A percentile compares a stretch with the other conserved stretches of the same genome.
These are phyloP conservation scores for Cystoderma amianthinum DNA, from an alignment of 768 basidiomycete genomes.

Conservation along the genomic window DNA sequence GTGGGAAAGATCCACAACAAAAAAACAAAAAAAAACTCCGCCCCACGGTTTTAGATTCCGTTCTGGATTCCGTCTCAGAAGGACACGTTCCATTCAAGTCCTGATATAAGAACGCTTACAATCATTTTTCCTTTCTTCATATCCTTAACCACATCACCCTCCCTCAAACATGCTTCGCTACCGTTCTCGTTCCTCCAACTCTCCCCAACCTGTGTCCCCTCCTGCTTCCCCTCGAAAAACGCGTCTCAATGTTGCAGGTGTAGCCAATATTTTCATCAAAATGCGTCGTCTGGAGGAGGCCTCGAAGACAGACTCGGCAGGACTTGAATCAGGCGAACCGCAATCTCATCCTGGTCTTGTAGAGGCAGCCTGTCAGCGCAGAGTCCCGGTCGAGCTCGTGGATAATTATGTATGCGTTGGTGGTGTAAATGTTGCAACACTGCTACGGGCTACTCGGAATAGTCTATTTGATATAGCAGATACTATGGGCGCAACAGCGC, in stretches of 20 bases:
- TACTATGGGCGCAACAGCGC: slow-evolving; percentile 45
- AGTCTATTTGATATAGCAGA: slow-evolving; percentile 43
- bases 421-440: slow-evolving; percentile 52
- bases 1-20: no score
- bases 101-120: no score
- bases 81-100: no score
- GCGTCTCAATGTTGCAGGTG: slow-evolving; percentile 26
- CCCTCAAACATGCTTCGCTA: not conserved
- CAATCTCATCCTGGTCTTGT: slow-evolving; percentile 29
- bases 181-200: not conserved
- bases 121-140: not conserved
- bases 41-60: no score
- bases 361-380: slow-evolving; percentile 16
- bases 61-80: no score
- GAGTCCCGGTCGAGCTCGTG: slow-evolving; percentile 19
- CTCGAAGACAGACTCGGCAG: slow-evolving; percentile 19
- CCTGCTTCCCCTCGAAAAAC: slow-evolving; percentile 3
- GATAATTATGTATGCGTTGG: slow-evolving; percentile 53
- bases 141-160: not conserved
- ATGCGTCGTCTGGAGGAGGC: slow-evolving; percentile 32
- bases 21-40: no score
- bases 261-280: slow-evolving; percentile 50
- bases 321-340: slow-evolving; percentile 30
- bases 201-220: not conserved
- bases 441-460: slow-evolving; percentile 49